Evolutionary conservation across 2,329 filamentous ascomycete genomes (phyloP).

Genomic region (Dactylonectria estremocensis): DNA sequence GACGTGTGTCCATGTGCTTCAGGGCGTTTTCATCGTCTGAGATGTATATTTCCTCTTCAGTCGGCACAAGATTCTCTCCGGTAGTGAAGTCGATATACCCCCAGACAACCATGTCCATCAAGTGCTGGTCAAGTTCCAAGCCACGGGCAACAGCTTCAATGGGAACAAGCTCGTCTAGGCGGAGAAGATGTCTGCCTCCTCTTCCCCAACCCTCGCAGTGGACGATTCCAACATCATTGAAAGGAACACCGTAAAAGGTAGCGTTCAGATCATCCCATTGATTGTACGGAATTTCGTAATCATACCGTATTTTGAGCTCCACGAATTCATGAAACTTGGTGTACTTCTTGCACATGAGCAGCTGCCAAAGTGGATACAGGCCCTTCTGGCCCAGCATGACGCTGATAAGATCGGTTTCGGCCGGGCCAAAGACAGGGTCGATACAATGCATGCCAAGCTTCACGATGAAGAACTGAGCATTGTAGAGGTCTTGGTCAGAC

Average conservation of each 20-base stretch:
- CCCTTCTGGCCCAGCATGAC: slow-evolving; percentile 73
- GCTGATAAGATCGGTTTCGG: slow-evolving; percentile 65
- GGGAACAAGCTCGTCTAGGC: slow-evolving; percentile 72
- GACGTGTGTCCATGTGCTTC: slow-evolving; percentile 50
- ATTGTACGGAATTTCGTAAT: slow-evolving; percentile 60
- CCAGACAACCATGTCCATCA: slow-evolving; percentile 73
- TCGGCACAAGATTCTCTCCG: slow-evolving; percentile 66
- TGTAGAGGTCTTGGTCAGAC: slow-evolving; percentile 72
- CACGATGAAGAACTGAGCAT: slow-evolving; percentile 75
- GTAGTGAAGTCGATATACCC: slow-evolving; percentile 71
- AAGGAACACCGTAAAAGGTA: slow-evolving; percentile 66
- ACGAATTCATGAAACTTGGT: slow-evolving; percentile 66
- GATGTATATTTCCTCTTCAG: slow-evolving; percentile 66
- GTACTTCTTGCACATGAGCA: slow-evolving; percentile 72
- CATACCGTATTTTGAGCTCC: slow-evolving; percentile 72
- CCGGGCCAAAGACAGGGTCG: slow-evolving; percentile 71
- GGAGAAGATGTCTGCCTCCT: slow-evolving; percentile 62
- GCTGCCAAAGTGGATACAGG: slow-evolving; percentile 70
- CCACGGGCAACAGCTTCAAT: slow-evolving; percentile 68
- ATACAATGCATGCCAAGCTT: slow-evolving; percentile 81
- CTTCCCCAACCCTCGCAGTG: slow-evolving; percentile 72
- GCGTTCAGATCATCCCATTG: slow-evolving; percentile 41
- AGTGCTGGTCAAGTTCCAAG: slow-evolving; percentile 67
- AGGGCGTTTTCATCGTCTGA: slow-evolving; percentile 61
- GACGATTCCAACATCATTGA: slow-evolving; percentile 65